Evolutionary conservation across 495 filamentous ascomycete genomes (phyloP).

Genomic region (Parathielavia appendiculata): DNA sequence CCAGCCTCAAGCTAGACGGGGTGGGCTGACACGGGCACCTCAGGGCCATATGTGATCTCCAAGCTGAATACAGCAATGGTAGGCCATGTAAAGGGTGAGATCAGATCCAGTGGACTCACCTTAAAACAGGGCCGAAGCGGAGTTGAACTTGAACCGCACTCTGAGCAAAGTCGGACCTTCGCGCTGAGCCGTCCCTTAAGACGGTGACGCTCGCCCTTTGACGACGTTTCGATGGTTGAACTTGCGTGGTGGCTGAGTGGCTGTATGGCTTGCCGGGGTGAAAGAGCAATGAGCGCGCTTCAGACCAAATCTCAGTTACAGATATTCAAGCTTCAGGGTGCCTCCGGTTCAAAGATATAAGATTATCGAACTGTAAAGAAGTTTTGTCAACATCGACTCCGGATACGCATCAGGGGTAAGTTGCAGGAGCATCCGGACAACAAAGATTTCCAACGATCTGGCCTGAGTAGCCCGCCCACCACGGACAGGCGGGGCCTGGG

Average conservation of each 20-base stretch:
- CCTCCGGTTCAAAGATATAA: constrained; percentile 2
- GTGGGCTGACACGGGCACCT: too few relatives aligned
- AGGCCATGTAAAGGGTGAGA: too few relatives aligned
- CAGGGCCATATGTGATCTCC: too few relatives aligned
- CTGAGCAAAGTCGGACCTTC: not conserved
- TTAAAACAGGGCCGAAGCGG: not conserved
- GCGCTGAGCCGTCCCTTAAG: not conserved
- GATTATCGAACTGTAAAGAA: not conserved
- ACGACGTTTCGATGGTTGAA: not conserved
- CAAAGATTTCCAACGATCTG: not conserved
- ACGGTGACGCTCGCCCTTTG: not conserved
- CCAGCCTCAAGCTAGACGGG: not conserved
- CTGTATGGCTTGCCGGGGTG: not conserved
- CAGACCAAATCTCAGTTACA: not conserved
- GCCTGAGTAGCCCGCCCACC: not conserved
- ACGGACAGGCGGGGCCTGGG: not conserved
- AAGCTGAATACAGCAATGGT: too few relatives aligned
- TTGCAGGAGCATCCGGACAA: constrained; percentile 18
- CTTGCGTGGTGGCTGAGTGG: constrained; percentile 11
- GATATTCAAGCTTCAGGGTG: not conserved
- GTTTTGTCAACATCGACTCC: constrained; percentile 9
- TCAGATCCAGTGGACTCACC: not conserved
- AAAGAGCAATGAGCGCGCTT: not conserved
- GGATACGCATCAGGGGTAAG: not conserved
- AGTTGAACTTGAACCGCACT: not conserved